Base-by-base conservation (phyloP, 1,139 yeast species). In the Martiniozyma asiatica region DNA sequence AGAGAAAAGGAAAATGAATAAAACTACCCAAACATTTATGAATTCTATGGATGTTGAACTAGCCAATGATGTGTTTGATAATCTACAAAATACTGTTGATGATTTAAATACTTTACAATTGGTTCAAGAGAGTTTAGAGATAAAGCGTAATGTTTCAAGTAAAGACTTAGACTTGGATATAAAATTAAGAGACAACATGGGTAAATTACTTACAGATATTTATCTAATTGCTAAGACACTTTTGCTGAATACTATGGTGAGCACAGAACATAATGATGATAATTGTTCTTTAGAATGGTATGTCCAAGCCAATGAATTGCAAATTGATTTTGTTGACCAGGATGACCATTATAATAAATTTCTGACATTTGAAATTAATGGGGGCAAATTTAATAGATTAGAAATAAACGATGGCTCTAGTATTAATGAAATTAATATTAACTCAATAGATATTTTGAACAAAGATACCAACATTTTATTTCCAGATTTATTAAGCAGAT, bases 261-360 rank as follows among this genome's bases (percentile, higher is more conserved):
- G 35, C 7, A 44, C 43, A 39, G 44, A 51, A 55, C 58, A 47
- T 52, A 41, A 35, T 48, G 48, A 40, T 55, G 40, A 40, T 25
- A 14, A 33, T 10, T 33, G 36, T 18, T 32, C 26, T 31, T 17
- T 37, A 25, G 44, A 40, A 31, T 35, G 39, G 41, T 22, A 27
- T 23, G 85, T 80, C 32, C 87, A 64, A 16, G 89, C 73, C 6
- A 87, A 74, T 1, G 94, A 79, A 50, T 85, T 89, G 42, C 85
- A 73, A 81, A 82, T 85, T n/a, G 96, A 81, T 47, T 59, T 85
- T 44, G 56, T 84, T 31, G 73, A 69, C 32, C 72, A 70, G 9
- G 51, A 65, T 6, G 17, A 26, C 3, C 32, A 28, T 6, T 10
- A 25, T 12, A 12, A 29, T 2, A 26, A 19, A 11, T 73, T 85